Evolutionary conservation across 176 grass and related monocot species (phyloP).

Genomic region (Saccharum spontaneum): DNA sequence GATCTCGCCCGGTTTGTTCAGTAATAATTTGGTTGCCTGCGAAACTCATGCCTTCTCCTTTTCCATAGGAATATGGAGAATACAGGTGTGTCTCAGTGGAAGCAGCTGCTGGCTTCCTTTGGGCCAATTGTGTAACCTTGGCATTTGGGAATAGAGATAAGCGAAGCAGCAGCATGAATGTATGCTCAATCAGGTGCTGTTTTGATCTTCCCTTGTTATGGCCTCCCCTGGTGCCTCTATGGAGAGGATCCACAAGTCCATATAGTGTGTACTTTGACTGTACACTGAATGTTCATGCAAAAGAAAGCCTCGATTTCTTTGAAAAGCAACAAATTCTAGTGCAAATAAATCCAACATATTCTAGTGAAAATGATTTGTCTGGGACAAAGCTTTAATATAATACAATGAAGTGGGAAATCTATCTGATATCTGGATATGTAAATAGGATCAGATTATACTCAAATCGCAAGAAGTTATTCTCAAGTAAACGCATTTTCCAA

Average conservation of each 20-base stretch:
- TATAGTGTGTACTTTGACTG: background rate
- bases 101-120: constrained; percentile 44
- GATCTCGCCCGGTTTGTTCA: constrained; percentile 2
- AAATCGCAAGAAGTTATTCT: background rate
- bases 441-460: background rate
- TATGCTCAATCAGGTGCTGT: constrained; percentile 47
- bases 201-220: constrained; percentile 39
- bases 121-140: constrained; percentile 40
- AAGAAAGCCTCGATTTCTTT: background rate
- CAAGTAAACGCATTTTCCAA: too few relatives aligned
- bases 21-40: constrained; percentile 33
- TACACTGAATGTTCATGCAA: background rate
- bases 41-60: constrained; percentile 57
- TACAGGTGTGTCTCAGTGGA: constrained; percentile 51
- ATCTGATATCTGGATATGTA: background rate
- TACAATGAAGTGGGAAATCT: background rate
- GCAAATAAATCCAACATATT: background rate
- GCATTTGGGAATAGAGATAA: constrained; percentile 57
- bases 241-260: background rate
- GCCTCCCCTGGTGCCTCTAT: background rate
- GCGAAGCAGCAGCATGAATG: constrained; percentile 33
- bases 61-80: constrained; percentile 68
- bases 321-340: background rate
- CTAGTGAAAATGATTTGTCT: background rate
- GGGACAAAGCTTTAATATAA: background rate